Percentiles rank a stretch among this genome's conserved stretches.
These are phyloP conservation scores for Platismatia glauca DNA, from an alignment of 495 filamentous ascomycete species.

Conservation along the genomic window DNA sequence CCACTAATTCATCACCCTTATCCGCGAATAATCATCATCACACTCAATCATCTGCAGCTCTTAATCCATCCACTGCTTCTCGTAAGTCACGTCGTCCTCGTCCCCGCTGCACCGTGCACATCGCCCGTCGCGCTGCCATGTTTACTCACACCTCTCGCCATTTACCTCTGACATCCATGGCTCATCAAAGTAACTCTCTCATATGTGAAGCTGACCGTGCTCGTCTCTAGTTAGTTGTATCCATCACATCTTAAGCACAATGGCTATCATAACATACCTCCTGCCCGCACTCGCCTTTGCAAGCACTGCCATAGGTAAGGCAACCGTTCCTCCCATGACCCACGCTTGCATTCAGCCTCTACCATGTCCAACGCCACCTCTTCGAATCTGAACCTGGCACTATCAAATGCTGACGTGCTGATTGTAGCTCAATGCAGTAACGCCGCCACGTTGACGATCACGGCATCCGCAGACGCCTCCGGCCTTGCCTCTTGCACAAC, in stretches of 20 bases:
- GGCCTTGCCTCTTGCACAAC: constrained; percentile 55
- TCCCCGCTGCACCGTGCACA: neutral
- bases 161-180: constrained; percentile 2
- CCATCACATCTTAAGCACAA: constrained; percentile 40
- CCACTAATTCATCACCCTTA: constrained; percentile 24
- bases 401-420: constrained; percentile 9
- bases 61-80: constrained; percentile 18
- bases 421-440: constrained; percentile 37
- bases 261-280: constrained; percentile 68
- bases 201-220: constrained; percentile 7
- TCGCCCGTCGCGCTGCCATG: neutral
- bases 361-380: neutral
- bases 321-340: neutral
- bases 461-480: constrained; percentile 51
- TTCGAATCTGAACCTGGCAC: neutral
- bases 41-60: constrained; percentile 18
- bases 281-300: constrained; percentile 64
- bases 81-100: constrained; percentile 7
- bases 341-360: neutral
- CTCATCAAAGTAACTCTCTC: neutral
- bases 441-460: constrained; percentile 23
- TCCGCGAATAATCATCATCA: constrained; percentile 19
- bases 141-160: constrained; percentile 17
- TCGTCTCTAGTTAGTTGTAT: constrained; percentile 18
- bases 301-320: constrained; percentile 59